Evolutionary conservation across 2,329 filamentous ascomycete species (phyloP), one percentile per base, ranked within the genome.

Genomic region (Sphaerulina vaccinii): DNA sequence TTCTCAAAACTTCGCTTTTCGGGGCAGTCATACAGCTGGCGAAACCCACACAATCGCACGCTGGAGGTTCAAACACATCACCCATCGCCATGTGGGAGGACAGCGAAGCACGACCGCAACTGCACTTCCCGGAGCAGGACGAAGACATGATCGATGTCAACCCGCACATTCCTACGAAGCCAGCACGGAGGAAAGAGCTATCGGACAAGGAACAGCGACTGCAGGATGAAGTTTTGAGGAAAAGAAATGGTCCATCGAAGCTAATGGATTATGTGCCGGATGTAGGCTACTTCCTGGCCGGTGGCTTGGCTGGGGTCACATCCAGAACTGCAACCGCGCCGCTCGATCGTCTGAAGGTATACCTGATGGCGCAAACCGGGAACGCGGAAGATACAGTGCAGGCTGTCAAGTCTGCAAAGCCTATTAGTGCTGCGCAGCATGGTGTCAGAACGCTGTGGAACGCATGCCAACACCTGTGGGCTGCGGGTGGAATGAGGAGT

Each of bases 221-320:
- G 45, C 32, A 55, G 42, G 39, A 43, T 11, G 22, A 33, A 23
- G 13, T 40, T 33, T 18, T 33, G 37, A 36, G 32, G 35, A 65
- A 63, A 66, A 60, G 64, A 40, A 52, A 50, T 33, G 62, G 73
- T 62, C 68, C 69, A 67, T 64, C 71, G 58, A 70, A 70, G 73
- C 76, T 79, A 73, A 79, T 86, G 78, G 69, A 70, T 69, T 74
- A 73, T 70, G 78, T 90, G 72, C 88, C 88, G 72, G 82, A 90
- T 83, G 80, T 87, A 95, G 93, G 93, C 81, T 99, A 97, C 76
- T 99, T 97, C 74, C 74, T 95, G 75, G 93, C 93, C 71, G 93
- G 93, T 78, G 93, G 90, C 72, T 79, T 95, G 69, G 90, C 92
- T 70, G 93, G 93, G 70, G 92, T 90, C 70, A 86, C 96, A 65